A percentile compares a stretch with the other conserved stretches of the same genome.
Conservation (phyloP, 2,329 filamentous ascomycete species). For the Trichoderma brevicompactum region DNA sequence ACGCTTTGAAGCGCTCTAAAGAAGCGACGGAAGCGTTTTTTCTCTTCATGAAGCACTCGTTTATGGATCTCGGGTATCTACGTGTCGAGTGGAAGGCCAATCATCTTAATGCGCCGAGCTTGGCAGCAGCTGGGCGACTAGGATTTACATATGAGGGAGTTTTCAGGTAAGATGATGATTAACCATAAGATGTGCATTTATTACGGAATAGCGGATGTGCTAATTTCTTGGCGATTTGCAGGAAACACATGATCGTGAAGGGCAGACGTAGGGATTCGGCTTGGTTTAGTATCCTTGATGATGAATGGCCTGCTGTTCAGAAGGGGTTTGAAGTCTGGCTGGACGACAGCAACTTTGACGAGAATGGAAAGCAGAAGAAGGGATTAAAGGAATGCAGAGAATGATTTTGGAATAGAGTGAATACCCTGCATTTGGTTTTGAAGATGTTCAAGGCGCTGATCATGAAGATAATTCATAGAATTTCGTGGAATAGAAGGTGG, state of each 20-base stretch:
- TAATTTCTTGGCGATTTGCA: slow-evolving; percentile 28
- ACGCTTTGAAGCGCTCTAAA: slow-evolving; percentile 55
- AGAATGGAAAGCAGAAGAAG: slow-evolving; percentile 54
- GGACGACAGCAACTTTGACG: slow-evolving; percentile 58
- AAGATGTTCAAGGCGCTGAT: neutral
- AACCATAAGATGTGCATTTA: too few species aligned
- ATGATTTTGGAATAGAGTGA: neutral
- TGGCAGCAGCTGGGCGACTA: slow-evolving; percentile 58
- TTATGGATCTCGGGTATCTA: slow-evolving; percentile 57
- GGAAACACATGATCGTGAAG: slow-evolving; percentile 63
- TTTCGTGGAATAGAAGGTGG: neutral
- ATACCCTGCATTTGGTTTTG: too few species aligned
- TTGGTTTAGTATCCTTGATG: slow-evolving; percentile 63
- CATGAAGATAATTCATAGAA: neutral
- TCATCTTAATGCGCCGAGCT: slow-evolving; percentile 57
- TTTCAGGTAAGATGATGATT: slow-evolving; percentile 50
- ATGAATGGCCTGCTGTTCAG: slow-evolving; percentile 59
- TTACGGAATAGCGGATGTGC: neutral
- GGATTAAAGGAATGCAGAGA: slow-evolving; percentile 45
- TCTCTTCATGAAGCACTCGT: slow-evolving; percentile 57
- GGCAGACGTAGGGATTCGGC: slow-evolving; percentile 62
- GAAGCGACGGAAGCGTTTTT: slow-evolving; percentile 63
- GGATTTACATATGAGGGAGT: slow-evolving; percentile 64
- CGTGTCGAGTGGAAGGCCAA: slow-evolving; percentile 70
- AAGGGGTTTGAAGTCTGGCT: slow-evolving; percentile 60